Conservation (phyloP, 2,329 filamentous ascomycete species). For the Plenodomus biglobosus region DNA sequence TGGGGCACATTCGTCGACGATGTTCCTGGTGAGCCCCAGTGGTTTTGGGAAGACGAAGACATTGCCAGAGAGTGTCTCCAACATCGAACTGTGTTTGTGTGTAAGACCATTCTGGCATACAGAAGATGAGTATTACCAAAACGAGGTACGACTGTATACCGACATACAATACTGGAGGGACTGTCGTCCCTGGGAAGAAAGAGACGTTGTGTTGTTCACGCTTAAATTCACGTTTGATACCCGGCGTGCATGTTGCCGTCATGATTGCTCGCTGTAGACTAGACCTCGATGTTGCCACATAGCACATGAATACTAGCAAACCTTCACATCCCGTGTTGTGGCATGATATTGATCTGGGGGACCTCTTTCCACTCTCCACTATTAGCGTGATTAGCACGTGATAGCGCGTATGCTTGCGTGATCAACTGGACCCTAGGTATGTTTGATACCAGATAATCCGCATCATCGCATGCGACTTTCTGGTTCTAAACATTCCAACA, state of each 20-base stretch:
- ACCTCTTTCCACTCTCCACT: not conserved
- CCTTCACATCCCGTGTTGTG: too few species aligned
- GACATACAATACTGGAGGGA: not conserved
- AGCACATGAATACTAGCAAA: not conserved
- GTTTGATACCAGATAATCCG: too few species aligned
- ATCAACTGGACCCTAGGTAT: not conserved
- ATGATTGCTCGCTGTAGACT: not conserved
- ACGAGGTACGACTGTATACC: not conserved
- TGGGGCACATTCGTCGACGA: slow-evolving; percentile 44
- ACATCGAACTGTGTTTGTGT: slow-evolving; percentile 41
- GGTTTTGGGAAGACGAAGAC: slow-evolving; percentile 46
- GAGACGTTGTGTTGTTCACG: not conserved
- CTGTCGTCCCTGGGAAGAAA: not conserved
- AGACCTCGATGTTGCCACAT: not conserved
- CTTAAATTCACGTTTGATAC: slow-evolving; percentile 8
- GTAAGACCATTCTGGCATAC: slow-evolving; percentile 41
- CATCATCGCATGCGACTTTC: not conserved
- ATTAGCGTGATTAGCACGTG: not conserved
- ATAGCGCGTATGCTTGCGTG: not conserved
- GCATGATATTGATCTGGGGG: not conserved
- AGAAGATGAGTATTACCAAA: slow-evolving; percentile 19
- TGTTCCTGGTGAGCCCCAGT: slow-evolving; percentile 29
- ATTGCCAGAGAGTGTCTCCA: slow-evolving; percentile 42
- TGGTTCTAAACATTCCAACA: not conserved
- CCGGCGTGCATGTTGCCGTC: slow-evolving; percentile 9